Percentiles rank a stretch among this genome's conserved stretches.
These are phyloP conservation scores for Stereocaulon alpinum DNA, from an alignment of 495 filamentous ascomycete genomes.

Conservation along the genomic window DNA sequence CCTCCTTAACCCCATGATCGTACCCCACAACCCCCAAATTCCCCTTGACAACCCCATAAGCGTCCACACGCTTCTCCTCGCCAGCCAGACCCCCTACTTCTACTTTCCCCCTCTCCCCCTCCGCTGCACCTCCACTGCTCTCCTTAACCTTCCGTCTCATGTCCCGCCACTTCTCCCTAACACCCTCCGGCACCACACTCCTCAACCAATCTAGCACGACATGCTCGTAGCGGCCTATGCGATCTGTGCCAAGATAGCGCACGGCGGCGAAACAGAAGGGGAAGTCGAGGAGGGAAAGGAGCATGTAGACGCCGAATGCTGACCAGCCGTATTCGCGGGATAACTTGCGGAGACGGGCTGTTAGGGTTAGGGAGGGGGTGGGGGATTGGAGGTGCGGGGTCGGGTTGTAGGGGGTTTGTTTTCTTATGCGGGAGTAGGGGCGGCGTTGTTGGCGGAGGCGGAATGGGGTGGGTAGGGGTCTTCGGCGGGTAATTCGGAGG, in stretches of 20 bases:
- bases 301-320: conserved; percentile 81
- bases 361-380: conserved; percentile 40
- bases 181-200: conserved; percentile 16
- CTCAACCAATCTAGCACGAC: conserved; percentile 33
- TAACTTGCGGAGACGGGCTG: conserved; percentile 65
- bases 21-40: conserved; percentile 14
- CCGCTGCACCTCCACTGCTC: neutral
- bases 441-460: neutral
- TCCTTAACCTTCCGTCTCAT: neutral
- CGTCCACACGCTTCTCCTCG: conserved; percentile 11
- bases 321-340: conserved; percentile 91
- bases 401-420: conserved; percentile 4
- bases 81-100: conserved; percentile 2
- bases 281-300: conserved; percentile 77
- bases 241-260: conserved; percentile 68
- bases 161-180: conserved; percentile 8
- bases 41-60: conserved; percentile 5
- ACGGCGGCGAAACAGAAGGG: conserved; percentile 91
- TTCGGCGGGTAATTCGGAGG: neutral
- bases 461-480: neutral
- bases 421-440: neutral
- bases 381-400: conserved; percentile 11
- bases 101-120: neutral
- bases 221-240: conserved; percentile 58
- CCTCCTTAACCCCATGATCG: conserved; percentile 27